phyloP scores from a whole-genome alignment of 768 basidiomycete species.

The Pleurotus tuber-regium region DNA sequence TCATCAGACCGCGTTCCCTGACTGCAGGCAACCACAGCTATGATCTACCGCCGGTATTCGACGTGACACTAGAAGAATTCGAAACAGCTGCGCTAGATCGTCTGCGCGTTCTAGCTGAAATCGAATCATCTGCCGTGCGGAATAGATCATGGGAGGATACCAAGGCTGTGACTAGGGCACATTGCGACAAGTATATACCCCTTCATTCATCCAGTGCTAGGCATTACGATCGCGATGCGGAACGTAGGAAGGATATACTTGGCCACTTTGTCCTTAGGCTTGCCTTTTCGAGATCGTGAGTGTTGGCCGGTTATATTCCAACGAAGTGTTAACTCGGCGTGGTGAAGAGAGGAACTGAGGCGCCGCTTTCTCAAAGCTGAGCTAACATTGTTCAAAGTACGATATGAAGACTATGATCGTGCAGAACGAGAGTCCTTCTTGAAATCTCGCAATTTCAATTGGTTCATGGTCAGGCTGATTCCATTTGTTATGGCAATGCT shows the following conservation, averaged over 20 bases:
- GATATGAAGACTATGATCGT: constrained; percentile 65
- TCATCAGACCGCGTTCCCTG: constrained; percentile 2
- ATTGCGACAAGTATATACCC: constrained; percentile 76
- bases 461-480: constrained; percentile 60
- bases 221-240: constrained; percentile 46
- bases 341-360: constrained; percentile 80
- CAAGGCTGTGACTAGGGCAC: constrained; percentile 53
- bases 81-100: constrained; percentile 88
- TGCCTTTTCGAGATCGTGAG: constrained; percentile 96
- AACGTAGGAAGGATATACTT: constrained; percentile 82
- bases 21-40: constrained; percentile 53
- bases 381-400: constrained; percentile 74
- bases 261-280: constrained; percentile 93
- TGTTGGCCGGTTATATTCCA: constrained; percentile 18
- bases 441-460: constrained; percentile 58
- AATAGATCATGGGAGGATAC: constrained; percentile 82
- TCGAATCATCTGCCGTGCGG: constrained; percentile 84
- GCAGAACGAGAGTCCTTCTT: constrained; percentile 69
- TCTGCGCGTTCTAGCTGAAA: constrained; percentile 84
- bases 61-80: constrained; percentile 94
- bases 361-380: constrained; percentile 90
- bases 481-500: no score
- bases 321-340: constrained; percentile 5
- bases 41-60: constrained; percentile 77
- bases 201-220: constrained; percentile 56